Conservation (phyloP, 495 filamentous ascomycete genomes). For the Penicillium pancosmium region DNA sequence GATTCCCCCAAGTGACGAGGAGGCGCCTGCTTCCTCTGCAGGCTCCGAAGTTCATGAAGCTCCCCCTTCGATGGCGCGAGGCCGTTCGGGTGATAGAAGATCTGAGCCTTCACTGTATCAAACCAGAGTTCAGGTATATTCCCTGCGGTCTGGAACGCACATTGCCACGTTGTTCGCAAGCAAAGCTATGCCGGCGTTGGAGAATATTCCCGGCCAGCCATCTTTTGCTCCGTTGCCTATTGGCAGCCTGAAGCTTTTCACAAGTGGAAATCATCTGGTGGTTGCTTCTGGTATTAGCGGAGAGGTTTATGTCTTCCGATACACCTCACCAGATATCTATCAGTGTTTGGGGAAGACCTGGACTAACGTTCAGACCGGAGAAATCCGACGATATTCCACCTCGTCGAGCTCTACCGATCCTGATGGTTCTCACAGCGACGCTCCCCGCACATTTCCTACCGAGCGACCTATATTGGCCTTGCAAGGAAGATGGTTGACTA, state of each 20-base stretch:
- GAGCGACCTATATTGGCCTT: conserved; percentile 73
- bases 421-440: conserved; percentile 54
- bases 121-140: conserved; percentile 85
- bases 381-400: conserved; percentile 51
- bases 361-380: conserved; percentile 71
- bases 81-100: conserved; percentile 30
- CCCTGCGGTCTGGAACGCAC: conserved; percentile 66
- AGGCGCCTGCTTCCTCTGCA: conserved; percentile 37
- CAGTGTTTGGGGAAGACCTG: conserved; percentile 82
- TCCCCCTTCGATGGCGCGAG: conserved; percentile 29
- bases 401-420: conserved; percentile 59
- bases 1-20: conserved; percentile 44
- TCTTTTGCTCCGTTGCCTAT: conserved; percentile 61
- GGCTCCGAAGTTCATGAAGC: conserved; percentile 43
- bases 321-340: conserved; percentile 56
- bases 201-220: conserved; percentile 44
- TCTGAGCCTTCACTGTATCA: conserved; percentile 63
- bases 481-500: conserved; percentile 80
- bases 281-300: conserved; percentile 80
- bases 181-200: conserved; percentile 47
- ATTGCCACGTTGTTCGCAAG: conserved; percentile 69
- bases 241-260: conserved; percentile 71
- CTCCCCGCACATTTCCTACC: conserved; percentile 42
- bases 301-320: conserved; percentile 76
- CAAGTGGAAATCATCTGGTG: conserved; percentile 66